These are phyloP conservation scores for Phalaenopsis aphrodite DNA, from an alignment of 106 monocot species.

Conservation along the genomic window DNA sequence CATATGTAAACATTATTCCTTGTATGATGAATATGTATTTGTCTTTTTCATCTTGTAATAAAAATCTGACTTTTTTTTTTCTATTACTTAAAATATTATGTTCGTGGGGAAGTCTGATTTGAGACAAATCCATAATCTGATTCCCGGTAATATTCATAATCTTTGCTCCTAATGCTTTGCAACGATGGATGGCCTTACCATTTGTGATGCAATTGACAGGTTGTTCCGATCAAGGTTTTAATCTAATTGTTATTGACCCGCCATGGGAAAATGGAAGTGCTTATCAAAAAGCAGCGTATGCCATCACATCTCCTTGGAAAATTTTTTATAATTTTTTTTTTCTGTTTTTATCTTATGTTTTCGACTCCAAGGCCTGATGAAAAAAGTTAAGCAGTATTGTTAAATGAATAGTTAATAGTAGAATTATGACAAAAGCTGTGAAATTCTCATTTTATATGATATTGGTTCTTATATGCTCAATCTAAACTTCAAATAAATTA, in stretches of 20 bases:
- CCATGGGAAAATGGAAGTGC: conserved; percentile 99
- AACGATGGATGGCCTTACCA: background rate
- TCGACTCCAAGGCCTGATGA: background rate
- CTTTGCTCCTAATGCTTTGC: background rate
- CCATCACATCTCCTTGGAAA: background rate
- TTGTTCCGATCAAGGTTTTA: conserved; percentile 62
- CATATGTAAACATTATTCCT: background rate
- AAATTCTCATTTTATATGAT: too few relatives aligned
- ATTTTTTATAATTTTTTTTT: background rate
- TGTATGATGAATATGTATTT: background rate
- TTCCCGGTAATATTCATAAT: conserved; percentile 60
- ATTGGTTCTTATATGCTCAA: too few relatives aligned
- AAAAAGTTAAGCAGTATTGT: too few relatives aligned
- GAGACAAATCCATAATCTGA: conserved; percentile 59
- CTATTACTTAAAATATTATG: background rate
- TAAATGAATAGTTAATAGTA: too few relatives aligned
- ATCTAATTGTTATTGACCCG: conserved; percentile 89
- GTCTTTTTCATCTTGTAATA: background rate
- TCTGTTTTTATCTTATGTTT: background rate
- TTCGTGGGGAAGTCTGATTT: conserved; percentile 72
- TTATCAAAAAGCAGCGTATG: conserved; percentile 64
- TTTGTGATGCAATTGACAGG: conserved; percentile 27
- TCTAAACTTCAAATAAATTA: too few relatives aligned
- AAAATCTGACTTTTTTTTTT: conserved; percentile 1
- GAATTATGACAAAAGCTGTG: too few relatives aligned